These are phyloP conservation scores for Dimargaris verticillata DNA, from an alignment of 192 early-diverging fungal genomes.

Conservation along the genomic window DNA sequence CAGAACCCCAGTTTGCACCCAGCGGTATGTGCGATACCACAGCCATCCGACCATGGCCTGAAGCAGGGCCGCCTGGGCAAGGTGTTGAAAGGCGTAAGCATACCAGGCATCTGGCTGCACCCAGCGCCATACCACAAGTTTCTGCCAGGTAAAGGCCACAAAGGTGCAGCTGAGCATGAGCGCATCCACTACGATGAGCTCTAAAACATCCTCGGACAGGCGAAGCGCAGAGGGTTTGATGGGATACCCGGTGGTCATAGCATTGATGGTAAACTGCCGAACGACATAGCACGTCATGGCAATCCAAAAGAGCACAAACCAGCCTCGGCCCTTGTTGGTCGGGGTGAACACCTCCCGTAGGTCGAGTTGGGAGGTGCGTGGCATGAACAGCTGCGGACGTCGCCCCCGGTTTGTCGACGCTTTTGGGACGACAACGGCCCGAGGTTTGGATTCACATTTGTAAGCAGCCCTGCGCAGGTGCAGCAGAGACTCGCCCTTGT, in stretches of 20 bases:
- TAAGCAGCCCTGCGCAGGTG: no score
- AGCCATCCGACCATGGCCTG: constrained; percentile 39
- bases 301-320: constrained; percentile 73
- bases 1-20: constrained; percentile 82
- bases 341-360: constrained; percentile 1
- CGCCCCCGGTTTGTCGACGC: not conserved
- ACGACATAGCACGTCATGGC: constrained; percentile 55
- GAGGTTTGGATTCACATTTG: no score
- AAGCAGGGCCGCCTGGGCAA: constrained; percentile 39
- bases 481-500: no score
- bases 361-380: constrained; percentile 7
- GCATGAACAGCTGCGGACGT: not conserved
- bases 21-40: constrained; percentile 55
- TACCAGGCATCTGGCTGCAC: constrained; percentile 29
- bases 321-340: constrained; percentile 33
- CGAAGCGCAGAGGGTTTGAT: constrained; percentile 27
- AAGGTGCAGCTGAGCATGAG: constrained; percentile 47
- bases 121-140: constrained; percentile 30
- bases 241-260: constrained; percentile 30
- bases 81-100: constrained; percentile 40
- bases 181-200: constrained; percentile 54
- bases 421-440: no score
- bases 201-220: constrained; percentile 43
- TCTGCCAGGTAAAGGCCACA: constrained; percentile 41
- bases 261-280: constrained; percentile 38